phyloP scores from a whole-genome alignment of 306 rosid species.

The Fagus crenata region DNA sequence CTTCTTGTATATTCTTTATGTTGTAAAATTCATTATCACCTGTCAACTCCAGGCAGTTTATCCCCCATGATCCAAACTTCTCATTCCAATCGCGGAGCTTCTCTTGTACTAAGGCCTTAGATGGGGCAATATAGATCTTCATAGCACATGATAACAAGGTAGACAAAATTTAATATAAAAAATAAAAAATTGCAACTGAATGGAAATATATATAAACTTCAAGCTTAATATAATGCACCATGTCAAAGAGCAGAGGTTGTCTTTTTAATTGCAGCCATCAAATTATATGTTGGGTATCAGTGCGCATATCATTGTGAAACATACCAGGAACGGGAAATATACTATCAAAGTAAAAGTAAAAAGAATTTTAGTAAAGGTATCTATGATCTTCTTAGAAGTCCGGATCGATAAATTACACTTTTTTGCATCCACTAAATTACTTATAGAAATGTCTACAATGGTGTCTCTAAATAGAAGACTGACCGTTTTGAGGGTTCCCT shows the following conservation, averaged over 20 bases:
- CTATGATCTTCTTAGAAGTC: neutral
- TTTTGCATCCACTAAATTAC: neutral
- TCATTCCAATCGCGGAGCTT: conserved; percentile 91
- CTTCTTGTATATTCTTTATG: conserved; percentile 68
- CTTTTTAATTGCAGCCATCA: conserved; percentile 9
- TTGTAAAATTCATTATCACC: conserved; percentile 87
- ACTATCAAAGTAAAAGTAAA: neutral
- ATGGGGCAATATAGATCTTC: conserved; percentile 88
- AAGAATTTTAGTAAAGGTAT: conserved; percentile 7
- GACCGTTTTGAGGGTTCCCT: conserved; percentile 93
- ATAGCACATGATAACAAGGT: conserved; percentile 40
- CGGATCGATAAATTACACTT: neutral
- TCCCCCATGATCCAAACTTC: conserved; percentile 73
- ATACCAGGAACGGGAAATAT: no score
- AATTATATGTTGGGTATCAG: neutral
- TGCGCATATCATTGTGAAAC: neutral
- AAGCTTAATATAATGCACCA: conserved; percentile 29
- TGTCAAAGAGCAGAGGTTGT: conserved; percentile 23
- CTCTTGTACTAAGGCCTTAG: conserved; percentile 97
- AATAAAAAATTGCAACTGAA: conserved; percentile 21
- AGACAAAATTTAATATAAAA: neutral
- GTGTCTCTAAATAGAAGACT: conserved; percentile 31
- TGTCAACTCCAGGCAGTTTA: conserved; percentile 83
- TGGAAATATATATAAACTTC: conserved; percentile 26
- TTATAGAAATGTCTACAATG: conserved; percentile 1